phyloP scores from a whole-genome alignment of 805 yeast genomes.

The Teunomyces panamensis region DNA sequence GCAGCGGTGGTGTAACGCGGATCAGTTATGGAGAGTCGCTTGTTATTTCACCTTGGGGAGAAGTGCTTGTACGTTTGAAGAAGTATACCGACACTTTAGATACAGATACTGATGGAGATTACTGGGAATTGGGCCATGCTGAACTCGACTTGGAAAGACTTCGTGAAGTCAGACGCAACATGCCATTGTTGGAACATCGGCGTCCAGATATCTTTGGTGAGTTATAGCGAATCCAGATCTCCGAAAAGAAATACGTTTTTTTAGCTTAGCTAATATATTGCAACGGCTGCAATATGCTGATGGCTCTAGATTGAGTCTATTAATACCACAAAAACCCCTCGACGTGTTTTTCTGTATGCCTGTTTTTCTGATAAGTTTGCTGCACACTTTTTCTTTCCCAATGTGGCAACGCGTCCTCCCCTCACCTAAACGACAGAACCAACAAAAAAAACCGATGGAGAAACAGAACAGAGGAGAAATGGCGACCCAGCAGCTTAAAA shows the following conservation, averaged over 20 bases:
- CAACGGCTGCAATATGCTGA: not conserved
- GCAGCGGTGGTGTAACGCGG: constrained; percentile 41
- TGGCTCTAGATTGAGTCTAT: not conserved
- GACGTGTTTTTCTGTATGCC: not conserved
- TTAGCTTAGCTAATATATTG: not conserved
- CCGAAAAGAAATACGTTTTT: too few species aligned
- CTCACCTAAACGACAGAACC: constrained; percentile 2
- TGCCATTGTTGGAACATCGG: constrained; percentile 79
- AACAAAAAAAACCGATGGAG: not conserved
- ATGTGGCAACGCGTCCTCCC: not conserved
- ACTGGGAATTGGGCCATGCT: constrained; percentile 49
- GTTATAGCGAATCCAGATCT: constrained; percentile 9
- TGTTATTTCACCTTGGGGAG: constrained; percentile 92
- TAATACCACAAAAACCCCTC: not conserved
- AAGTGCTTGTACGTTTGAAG: constrained; percentile 53
- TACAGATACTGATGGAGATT: constrained; percentile 25
- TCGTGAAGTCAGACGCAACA: constrained; percentile 53
- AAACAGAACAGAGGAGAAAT: not conserved
- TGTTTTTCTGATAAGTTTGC: not conserved
- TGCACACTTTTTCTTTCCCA: not conserved
- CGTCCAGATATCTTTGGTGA: constrained; percentile 57
- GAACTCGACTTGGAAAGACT: constrained; percentile 59
- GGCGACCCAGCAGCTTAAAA: too few species aligned
- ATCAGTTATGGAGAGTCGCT: constrained; percentile 84
- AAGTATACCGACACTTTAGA: constrained; percentile 26